phyloP scores from a whole-genome alignment of 495 filamentous ascomycete genomes.

The Penicillium desertorum region DNA sequence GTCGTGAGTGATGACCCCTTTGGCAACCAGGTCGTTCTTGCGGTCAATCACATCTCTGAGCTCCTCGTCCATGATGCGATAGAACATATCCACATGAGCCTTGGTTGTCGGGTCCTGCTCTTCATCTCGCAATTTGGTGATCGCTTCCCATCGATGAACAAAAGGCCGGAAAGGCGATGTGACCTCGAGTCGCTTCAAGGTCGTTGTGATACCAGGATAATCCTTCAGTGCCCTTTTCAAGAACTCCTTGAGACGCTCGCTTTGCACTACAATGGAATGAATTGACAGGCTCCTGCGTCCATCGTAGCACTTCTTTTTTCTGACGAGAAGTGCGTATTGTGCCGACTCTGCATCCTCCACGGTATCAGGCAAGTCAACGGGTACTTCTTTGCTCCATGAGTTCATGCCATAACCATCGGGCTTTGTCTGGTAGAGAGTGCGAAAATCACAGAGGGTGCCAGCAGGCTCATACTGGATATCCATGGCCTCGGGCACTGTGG shows the following conservation, averaged over 20 bases:
- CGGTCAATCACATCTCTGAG: constrained; percentile 55
- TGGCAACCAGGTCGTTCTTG: constrained; percentile 56
- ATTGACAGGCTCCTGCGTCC: constrained; percentile 60
- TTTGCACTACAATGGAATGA: constrained; percentile 65
- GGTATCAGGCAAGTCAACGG: constrained; percentile 46
- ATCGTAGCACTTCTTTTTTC: constrained; percentile 57
- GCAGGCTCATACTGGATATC: constrained; percentile 14
- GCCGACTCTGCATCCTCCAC: constrained; percentile 53
- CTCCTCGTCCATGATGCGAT: constrained; percentile 56
- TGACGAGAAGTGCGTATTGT: constrained; percentile 53
- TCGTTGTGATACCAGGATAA: constrained; percentile 65
- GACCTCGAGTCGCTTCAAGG: constrained; percentile 60
- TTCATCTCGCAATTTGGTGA: constrained; percentile 48
- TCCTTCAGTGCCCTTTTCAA: constrained; percentile 55
- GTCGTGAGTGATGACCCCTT: constrained; percentile 60
- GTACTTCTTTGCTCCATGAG: constrained; percentile 39
- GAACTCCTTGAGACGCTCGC: constrained; percentile 58
- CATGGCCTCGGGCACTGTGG: neutral
- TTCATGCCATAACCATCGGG: constrained; percentile 23
- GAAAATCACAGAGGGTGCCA: constrained; percentile 30
- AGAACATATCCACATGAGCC: constrained; percentile 57
- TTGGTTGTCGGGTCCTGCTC: constrained; percentile 50
- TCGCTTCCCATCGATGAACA: constrained; percentile 63
- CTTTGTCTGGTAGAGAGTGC: constrained; percentile 36
- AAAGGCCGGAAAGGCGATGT: constrained; percentile 60